Conservation (phyloP, 768 basidiomycete genomes). For the Imleria badia region DNA sequence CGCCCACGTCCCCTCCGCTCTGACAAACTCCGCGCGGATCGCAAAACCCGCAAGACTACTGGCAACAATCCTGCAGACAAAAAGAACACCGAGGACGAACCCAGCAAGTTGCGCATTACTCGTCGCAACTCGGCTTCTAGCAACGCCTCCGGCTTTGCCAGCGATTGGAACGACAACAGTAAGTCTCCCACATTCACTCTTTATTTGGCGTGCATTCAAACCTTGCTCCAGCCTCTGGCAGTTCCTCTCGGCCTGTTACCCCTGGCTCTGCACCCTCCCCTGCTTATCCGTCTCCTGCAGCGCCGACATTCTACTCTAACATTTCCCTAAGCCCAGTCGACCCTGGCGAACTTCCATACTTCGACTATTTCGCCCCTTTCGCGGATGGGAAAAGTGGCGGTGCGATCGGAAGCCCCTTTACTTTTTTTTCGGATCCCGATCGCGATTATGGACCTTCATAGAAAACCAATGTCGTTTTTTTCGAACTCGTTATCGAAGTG, state of each 20-base stretch:
- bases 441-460: too few relatives aligned
- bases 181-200: constrained; percentile 24
- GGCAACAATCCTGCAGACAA: constrained; percentile 27
- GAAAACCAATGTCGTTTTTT: too few relatives aligned
- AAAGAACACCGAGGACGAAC: constrained; percentile 58
- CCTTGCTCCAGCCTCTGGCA: constrained; percentile 22
- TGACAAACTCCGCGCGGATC: constrained; percentile 84
- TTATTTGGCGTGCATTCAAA: not conserved
- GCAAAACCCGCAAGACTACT: constrained; percentile 65
- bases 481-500: too few relatives aligned
- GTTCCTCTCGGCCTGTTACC: constrained; percentile 35
- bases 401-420: too few relatives aligned
- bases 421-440: too few relatives aligned
- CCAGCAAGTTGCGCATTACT: constrained; percentile 47
- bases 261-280: constrained; percentile 57
- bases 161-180: constrained; percentile 86
- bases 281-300: constrained; percentile 64
- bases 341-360: too few relatives aligned
- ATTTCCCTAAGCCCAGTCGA: constrained; percentile 55
- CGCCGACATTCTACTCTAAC: constrained; percentile 56
- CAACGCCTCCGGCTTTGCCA: constrained; percentile 47
- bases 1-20: constrained; percentile 82
- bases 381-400: too few relatives aligned
- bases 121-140: constrained; percentile 66
- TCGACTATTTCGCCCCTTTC: too few relatives aligned